Percentiles rank a stretch among this genome's conserved stretches.
phyloP scores from a whole-genome alignment of 176 grass and related monocot genomes.

The Aegilops umbellulata region DNA sequence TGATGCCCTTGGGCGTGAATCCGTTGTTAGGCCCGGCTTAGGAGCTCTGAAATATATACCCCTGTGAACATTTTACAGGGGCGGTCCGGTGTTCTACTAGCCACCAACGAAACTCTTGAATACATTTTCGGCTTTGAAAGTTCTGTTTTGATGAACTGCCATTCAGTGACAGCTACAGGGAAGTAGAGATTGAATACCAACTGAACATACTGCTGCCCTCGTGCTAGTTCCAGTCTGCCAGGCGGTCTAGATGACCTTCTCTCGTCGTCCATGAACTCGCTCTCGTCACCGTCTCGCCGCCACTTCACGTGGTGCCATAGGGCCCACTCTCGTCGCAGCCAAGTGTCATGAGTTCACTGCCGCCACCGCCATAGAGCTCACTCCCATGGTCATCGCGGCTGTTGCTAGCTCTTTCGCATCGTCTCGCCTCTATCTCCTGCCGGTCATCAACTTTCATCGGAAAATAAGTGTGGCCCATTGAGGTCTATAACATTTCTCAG shows the following conservation, averaged over 20 bases:
- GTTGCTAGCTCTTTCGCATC: background rate
- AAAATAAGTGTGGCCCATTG: background rate
- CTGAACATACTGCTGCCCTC: background rate
- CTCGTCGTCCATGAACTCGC: background rate
- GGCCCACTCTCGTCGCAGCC: background rate
- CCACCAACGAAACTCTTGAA: background rate
- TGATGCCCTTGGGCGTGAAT: background rate
- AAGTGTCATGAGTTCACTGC: background rate
- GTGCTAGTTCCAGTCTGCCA: background rate
- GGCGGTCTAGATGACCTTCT: background rate
- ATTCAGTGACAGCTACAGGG: background rate
- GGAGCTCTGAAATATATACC: background rate
- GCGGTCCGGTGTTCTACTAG: background rate
- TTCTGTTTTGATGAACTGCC: background rate
- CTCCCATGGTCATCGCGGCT: background rate
- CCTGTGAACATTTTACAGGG: background rate
- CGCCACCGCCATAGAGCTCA: background rate
- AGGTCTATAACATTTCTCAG: background rate
- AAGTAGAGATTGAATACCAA: background rate
- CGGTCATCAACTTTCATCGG: background rate
- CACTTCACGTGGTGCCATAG: background rate
- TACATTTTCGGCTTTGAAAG: too few species aligned
- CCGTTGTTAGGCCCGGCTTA: conserved; percentile 1
- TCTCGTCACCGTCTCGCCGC: background rate
- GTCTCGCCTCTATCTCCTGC: background rate